Percentiles rank a stretch among this genome's conserved stretches.
These are phyloP conservation scores for Blastocystis sp. DNA, from an alignment of 352 stramenopile genomes.

Conservation along the genomic window DNA sequence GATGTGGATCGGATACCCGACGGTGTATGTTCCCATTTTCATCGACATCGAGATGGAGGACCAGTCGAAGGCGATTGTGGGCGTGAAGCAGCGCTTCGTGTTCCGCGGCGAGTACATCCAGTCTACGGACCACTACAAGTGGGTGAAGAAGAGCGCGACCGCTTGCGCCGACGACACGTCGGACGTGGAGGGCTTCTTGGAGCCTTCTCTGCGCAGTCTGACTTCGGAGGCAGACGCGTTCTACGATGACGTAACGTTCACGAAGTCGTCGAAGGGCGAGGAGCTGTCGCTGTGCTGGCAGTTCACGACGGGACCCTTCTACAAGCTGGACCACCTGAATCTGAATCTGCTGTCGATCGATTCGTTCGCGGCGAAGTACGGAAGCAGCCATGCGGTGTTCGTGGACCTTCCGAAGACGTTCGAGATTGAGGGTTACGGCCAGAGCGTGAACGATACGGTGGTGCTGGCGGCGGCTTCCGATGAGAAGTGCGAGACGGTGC, in stretches of 20 bases:
- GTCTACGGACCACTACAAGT: conserved; percentile 20
- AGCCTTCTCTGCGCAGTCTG: background rate
- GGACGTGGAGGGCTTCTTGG: conserved; percentile 9
- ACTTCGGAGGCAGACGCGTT: background rate
- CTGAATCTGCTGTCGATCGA: conserved; percentile 25
- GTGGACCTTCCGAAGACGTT: conserved; percentile 39
- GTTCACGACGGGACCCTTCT: conserved; percentile 18
- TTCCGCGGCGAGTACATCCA: background rate
- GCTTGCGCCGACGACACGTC: background rate
- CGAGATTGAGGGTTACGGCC: conserved; percentile 38
- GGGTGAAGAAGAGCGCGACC: conserved; percentile 32
- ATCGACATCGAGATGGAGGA: background rate
- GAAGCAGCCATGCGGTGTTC: background rate
- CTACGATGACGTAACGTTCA: conserved; percentile 17
- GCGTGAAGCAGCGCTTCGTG: background rate
- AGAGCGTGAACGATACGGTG: background rate
- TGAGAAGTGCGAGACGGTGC: background rate
- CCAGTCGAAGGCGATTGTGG: background rate
- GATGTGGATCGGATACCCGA: conserved; percentile 12
- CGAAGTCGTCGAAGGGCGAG: conserved; percentile 15
- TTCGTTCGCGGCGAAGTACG: conserved; percentile 9
- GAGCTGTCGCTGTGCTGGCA: conserved; percentile 48
- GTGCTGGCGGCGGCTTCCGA: background rate
- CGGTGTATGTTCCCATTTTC: background rate
- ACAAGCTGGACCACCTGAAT: background rate